Conservation (phyloP, 140 eudicot genomes). For the Ambrosia hybrid region DNA sequence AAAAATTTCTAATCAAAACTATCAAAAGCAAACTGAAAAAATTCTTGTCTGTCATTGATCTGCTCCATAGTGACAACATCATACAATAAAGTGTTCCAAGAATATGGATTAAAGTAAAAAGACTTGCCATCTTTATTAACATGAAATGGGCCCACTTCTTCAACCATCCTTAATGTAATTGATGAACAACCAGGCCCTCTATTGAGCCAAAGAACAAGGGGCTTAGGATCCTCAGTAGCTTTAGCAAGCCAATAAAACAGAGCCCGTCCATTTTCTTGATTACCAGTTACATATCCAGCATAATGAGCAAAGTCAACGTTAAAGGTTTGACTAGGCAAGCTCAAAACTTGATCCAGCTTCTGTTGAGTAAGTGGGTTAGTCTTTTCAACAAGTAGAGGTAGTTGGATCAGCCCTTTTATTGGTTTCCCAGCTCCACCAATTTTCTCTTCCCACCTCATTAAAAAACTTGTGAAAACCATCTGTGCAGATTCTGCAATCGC, state of each 20-base stretch:
- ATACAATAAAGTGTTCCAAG: conserved; percentile 94
- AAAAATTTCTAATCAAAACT: too few species aligned
- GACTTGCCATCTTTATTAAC: conserved; percentile 78
- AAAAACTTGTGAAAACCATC: too few species aligned
- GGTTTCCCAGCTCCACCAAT: too few species aligned
- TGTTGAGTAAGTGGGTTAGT: conserved; percentile 48
- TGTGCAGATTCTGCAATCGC: too few species aligned
- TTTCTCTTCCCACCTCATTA: too few species aligned
- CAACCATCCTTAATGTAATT: conserved; percentile 81
- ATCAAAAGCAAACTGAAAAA: too few species aligned
- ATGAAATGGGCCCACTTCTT: conserved; percentile 95
- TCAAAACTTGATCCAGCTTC: conserved; percentile 43
- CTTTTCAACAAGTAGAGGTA: too few species aligned
- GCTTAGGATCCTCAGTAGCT: conserved; percentile 78
- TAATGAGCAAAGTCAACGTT: conserved; percentile 67
- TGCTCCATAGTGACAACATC: too few species aligned
- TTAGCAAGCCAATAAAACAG: conserved; percentile 83
- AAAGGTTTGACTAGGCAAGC: conserved; percentile 74
- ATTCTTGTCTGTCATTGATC: too few species aligned
- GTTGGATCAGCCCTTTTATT: too few species aligned
- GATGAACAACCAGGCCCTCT: conserved; percentile 99
- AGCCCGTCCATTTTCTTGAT: conserved; percentile 68
- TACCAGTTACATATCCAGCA: conserved; percentile 74
- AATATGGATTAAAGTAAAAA: conserved; percentile 70
- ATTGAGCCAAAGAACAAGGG: conserved; percentile 88